Base-by-base conservation (phyloP, 176 grass and related monocot species). In the Elaeis guineensis region DNA sequence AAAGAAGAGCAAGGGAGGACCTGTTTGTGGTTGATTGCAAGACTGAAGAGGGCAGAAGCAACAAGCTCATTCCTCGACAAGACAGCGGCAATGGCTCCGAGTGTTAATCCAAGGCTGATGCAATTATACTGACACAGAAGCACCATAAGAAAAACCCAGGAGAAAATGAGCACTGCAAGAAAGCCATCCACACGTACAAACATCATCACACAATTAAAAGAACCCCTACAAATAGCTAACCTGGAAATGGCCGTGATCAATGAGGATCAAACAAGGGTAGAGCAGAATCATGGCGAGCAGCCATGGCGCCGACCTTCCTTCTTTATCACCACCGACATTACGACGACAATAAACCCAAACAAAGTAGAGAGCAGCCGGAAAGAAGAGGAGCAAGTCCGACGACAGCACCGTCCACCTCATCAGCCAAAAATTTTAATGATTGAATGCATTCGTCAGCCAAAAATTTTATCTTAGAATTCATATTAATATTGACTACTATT, bases 211-310 rank as follows among this genome's bases (percentile, higher is more conserved):
- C 35, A 44, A 44, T 44, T 44, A 44, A 44, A 44, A 44, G 35
- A 44, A 12, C 0, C 35, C 35, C 35, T 44, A 5, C 76, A 49
- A 11, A 78, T 66, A 56, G 14, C 55, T 24, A 4, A 90, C 82
- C 79, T 90, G 93, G 69, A 96, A 96, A 87, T 96, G 92, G 3
- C 83, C 86, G 44, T 90, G 92, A 74, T 96, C 92, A 17, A 96
- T 88, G 21, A 96, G 60, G 25, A 96, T 67, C 57, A 88, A 77
- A 63, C 87, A 85, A 0, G 87, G 93, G 52, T 88, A 91, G 58
- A 97, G 57, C 30, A 91, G 61, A 58, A 91, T 70, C 78, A 89
- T 72, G 29, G 78, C 78, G 20, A 97, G 81, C 59, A 97, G 67
- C 93, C 93, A 97, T 65, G 55, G 77, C 70, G 73, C 71, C 14